Conservation (phyloP, 1,284 basidiomycete species). For the Apiotrichum laibachii region DNA sequence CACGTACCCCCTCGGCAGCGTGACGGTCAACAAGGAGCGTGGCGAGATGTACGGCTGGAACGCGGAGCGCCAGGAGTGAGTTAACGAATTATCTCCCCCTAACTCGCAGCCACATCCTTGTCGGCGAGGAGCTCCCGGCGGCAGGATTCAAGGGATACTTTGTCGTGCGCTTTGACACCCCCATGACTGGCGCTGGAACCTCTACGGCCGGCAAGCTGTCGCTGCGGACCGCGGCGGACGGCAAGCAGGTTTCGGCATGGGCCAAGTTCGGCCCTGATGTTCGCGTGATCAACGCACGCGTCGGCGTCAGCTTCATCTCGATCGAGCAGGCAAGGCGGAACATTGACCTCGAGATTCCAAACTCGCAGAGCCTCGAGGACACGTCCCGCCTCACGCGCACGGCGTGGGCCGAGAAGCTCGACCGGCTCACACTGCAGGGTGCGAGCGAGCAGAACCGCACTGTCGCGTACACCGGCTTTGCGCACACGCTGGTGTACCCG, state of each 20-base stretch:
- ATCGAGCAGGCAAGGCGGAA: constrained; percentile 67
- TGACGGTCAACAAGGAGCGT: constrained; percentile 55
- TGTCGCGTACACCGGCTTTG: constrained; percentile 34
- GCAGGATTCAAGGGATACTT: constrained; percentile 65
- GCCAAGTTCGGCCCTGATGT: constrained; percentile 55
- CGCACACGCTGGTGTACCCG: constrained; percentile 61
- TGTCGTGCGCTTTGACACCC: constrained; percentile 65
- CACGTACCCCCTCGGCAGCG: constrained; percentile 61
- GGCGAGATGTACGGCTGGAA: constrained; percentile 68
- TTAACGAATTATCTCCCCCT: constrained; percentile 52
- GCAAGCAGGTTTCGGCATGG: constrained; percentile 59
- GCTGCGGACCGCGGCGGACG: constrained; percentile 26
- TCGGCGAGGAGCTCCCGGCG: constrained; percentile 53
- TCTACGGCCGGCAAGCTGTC: constrained; percentile 55
- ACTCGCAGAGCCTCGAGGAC: constrained; percentile 59
- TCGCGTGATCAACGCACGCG: constrained; percentile 59
- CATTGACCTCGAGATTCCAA: constrained; percentile 56
- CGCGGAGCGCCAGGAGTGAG: constrained; percentile 70
- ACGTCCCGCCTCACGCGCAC: constrained; percentile 61
- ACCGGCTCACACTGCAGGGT: constrained; percentile 61
- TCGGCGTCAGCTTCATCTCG: constrained; percentile 76
- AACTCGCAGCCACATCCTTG: constrained; percentile 38
- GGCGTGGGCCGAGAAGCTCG: constrained; percentile 70
- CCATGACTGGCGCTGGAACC: constrained; percentile 57
- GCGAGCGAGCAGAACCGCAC: constrained; percentile 43